phyloP scores from a whole-genome alignment of 164 flowering plant genomes.

The Sextonia rubra region DNA sequence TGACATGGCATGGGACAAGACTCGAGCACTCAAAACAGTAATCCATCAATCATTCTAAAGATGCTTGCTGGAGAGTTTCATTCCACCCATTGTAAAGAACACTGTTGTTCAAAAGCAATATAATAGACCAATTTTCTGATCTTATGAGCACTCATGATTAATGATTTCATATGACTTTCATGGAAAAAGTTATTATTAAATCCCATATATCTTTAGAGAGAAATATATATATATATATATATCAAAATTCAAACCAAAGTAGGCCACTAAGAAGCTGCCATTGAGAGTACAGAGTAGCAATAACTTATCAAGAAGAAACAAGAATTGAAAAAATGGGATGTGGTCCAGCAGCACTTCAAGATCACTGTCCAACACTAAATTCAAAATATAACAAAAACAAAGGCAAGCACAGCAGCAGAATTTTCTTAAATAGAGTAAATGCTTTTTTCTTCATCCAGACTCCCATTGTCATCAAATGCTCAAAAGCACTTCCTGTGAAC shows the following conservation, averaged over 20 bases:
- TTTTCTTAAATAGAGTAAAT: background rate
- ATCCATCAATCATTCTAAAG: too few relatives aligned
- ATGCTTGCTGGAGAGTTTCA: too few relatives aligned
- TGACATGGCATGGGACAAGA: too few relatives aligned
- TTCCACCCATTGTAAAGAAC: too few relatives aligned
- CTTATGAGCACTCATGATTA: too few relatives aligned
- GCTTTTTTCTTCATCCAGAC: background rate
- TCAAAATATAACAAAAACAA: too few relatives aligned
- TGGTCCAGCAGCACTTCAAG: background rate
- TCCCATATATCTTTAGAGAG: background rate
- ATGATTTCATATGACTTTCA: too few relatives aligned
- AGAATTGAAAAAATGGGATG: background rate
- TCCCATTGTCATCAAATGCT: conserved; percentile 1
- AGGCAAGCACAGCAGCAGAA: background rate
- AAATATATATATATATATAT: too few relatives aligned
- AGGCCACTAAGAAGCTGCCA: background rate
- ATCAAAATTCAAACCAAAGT: background rate
- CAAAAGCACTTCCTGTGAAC: conserved; percentile 79
- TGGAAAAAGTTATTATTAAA: too few relatives aligned
- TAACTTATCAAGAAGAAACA: background rate
- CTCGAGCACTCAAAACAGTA: too few relatives aligned
- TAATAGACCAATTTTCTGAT: too few relatives aligned
- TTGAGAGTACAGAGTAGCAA: background rate
- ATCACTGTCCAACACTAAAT: background rate
- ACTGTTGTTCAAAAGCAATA: too few relatives aligned